Conservation (phyloP, 202 grass and related monocot genomes). For the Schoenoplectus tabernaemontani region DNA sequence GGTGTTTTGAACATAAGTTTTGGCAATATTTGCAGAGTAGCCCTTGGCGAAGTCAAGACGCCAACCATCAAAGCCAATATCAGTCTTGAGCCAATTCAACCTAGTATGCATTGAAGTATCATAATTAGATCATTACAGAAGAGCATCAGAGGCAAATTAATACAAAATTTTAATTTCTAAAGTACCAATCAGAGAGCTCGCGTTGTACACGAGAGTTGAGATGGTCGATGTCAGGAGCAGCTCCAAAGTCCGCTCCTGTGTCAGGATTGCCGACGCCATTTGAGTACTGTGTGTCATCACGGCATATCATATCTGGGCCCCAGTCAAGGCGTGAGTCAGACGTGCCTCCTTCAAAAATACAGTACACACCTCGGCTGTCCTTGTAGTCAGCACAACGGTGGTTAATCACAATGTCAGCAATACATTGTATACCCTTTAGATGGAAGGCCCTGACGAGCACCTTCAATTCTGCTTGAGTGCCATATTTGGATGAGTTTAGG, state of each 20-base stretch:
- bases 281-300: background rate
- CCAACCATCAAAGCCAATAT: background rate
- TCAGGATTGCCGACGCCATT: background rate
- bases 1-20: background rate
- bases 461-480: background rate
- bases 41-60: background rate
- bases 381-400: constrained; percentile 33
- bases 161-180: background rate
- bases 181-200: background rate
- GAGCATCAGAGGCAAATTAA: background rate
- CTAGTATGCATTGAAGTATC: background rate
- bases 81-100: background rate
- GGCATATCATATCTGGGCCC: background rate
- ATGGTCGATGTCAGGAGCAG: constrained; percentile 70
- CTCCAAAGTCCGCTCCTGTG: constrained; percentile 16
- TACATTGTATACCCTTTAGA: constrained; percentile 15
- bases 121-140: too few relatives aligned
- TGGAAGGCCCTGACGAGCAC: background rate
- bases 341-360: constrained; percentile 34
- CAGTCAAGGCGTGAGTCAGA: constrained; percentile 23
- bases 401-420: constrained; percentile 47
- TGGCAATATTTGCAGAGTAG: background rate
- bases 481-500: background rate
- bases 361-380: constrained; percentile 26
- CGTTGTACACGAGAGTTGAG: constrained; percentile 32